A percentile compares a stretch with the other conserved stretches of the same genome.
These are phyloP conservation scores for Clitopilus hobsonii DNA, from an alignment of 768 basidiomycete species.

Conservation along the genomic window DNA sequence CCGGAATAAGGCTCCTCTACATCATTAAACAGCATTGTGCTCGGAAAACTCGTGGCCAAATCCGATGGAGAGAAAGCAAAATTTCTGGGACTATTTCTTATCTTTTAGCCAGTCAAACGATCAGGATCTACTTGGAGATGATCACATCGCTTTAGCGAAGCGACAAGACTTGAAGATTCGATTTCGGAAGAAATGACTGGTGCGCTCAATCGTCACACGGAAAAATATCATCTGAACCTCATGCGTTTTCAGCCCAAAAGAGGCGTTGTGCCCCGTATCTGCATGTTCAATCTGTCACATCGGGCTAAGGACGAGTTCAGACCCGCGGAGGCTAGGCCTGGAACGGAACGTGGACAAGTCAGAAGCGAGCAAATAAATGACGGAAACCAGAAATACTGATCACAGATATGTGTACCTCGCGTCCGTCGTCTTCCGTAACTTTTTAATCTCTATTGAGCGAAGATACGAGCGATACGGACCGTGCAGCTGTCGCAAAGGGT, in stretches of 20 bases:
- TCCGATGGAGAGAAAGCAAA: constrained; percentile 9
- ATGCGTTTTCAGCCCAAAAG: too few species aligned
- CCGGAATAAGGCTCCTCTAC: constrained; percentile 11
- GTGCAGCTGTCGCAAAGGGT: not conserved
- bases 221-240: not conserved
- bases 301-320: not conserved
- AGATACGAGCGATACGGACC: not conserved
- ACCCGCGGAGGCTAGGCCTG: not conserved
- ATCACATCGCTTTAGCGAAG: not conserved
- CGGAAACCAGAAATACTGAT: not conserved
- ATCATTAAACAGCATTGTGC: constrained; percentile 1
- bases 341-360: not conserved
- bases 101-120: constrained; percentile 2
- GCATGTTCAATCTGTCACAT: not conserved
- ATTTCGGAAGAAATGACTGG: not conserved
- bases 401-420: not conserved
- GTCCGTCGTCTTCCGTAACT: not conserved
- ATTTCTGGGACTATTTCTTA: not conserved
- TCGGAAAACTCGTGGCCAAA: constrained; percentile 8
- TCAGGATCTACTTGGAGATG: constrained; percentile 1
- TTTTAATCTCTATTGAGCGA: not conserved
- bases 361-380: not conserved
- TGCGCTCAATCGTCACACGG: not conserved
- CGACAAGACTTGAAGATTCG: not conserved
- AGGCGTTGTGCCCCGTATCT: not conserved